Evolutionary conservation across 306 rosid species (phyloP).

Genomic region (Pyrus communis): DNA sequence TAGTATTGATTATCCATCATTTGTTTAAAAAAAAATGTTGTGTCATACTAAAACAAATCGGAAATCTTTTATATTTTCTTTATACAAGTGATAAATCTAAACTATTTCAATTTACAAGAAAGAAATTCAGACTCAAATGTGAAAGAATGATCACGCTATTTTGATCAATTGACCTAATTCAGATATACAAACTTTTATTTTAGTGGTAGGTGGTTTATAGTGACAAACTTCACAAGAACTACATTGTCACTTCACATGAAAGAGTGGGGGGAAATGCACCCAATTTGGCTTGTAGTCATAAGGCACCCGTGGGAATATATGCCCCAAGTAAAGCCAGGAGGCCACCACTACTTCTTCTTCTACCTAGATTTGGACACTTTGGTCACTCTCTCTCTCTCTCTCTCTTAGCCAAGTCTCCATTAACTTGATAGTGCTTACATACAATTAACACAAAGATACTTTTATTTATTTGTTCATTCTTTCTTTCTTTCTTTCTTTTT

Average conservation of each 20-base stretch:
- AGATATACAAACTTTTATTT: not conserved
- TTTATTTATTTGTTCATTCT: not conserved
- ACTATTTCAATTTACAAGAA: too few relatives aligned
- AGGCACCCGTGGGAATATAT: constrained; percentile 22
- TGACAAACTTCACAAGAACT: constrained; percentile 5
- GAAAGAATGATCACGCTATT: too few relatives aligned
- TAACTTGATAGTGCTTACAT: not conserved
- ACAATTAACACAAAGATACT: not conserved
- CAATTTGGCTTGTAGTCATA: not conserved
- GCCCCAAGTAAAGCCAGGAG: not conserved
- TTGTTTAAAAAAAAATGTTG: too few relatives aligned
- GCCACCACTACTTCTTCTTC: not conserved
- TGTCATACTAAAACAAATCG: too few relatives aligned
- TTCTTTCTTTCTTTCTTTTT: not conserved
- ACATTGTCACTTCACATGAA: constrained; percentile 5
- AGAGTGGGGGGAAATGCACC: not conserved
- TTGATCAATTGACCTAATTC: too few relatives aligned
- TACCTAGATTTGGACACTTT: not conserved
- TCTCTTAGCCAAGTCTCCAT: not conserved
- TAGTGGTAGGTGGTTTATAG: not conserved
- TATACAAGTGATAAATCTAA: too few relatives aligned
- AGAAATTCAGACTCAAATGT: too few relatives aligned
- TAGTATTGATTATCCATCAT: too few relatives aligned
- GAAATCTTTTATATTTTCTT: too few relatives aligned
- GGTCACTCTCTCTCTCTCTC: not conserved